Conservation (phyloP, 164 flowering plant genomes). For the Magnolia sinica region DNA sequence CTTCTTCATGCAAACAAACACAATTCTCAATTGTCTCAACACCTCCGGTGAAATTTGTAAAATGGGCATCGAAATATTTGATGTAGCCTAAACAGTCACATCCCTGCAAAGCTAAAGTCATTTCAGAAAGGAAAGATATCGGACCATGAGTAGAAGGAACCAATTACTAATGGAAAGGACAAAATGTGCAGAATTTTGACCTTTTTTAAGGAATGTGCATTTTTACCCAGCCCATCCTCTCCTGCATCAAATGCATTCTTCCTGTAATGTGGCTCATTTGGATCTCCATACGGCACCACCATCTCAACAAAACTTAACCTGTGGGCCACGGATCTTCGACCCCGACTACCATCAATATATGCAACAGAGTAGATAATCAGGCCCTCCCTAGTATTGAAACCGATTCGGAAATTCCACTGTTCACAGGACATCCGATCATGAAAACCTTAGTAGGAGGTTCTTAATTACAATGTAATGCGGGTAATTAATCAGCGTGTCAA, state of each 20-base stretch:
- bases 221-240: slow-evolving; percentile 93
- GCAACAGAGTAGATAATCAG: slow-evolving; percentile 85
- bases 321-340: slow-evolving; percentile 84
- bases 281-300: slow-evolving; percentile 97
- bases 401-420: slow-evolving; percentile 93
- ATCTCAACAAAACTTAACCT: slow-evolving; percentile 91
- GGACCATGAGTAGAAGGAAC: background rate
- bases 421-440: slow-evolving; percentile 11
- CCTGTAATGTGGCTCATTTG: slow-evolving; percentile 89
- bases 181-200: slow-evolving; percentile 22
- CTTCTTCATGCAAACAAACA: slow-evolving; percentile 95
- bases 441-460: background rate
- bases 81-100: slow-evolving; percentile 90
- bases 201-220: slow-evolving; percentile 90
- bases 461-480: background rate
- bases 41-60: slow-evolving; percentile 87
- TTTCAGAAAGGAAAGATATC: slow-evolving; percentile 5
- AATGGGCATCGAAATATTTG: slow-evolving; percentile 90
- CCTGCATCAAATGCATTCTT: slow-evolving; percentile 98
- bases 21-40: slow-evolving; percentile 93
- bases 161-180: background rate
- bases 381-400: slow-evolving; percentile 88
- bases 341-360: slow-evolving; percentile 86
- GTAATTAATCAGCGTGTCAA: background rate
- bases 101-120: slow-evolving; percentile 45